phyloP scores from a whole-genome alignment of 768 basidiomycete species.

The Albatrellus ellisii region DNA sequence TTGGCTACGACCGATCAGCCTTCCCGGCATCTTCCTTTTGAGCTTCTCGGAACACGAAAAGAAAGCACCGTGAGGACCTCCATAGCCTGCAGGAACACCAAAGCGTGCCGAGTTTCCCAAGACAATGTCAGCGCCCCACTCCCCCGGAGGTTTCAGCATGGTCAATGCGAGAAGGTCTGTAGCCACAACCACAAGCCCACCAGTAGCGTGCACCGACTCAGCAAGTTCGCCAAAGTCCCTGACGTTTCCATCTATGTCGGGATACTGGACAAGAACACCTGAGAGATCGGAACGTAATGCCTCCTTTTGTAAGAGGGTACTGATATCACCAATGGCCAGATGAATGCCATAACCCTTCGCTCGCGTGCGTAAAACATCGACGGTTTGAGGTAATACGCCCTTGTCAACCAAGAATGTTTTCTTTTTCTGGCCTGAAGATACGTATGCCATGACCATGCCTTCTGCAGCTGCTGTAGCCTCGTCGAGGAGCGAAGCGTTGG shows the following conservation, averaged over 20 bases:
- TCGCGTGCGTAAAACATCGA: conserved; percentile 80
- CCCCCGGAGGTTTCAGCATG: conserved; percentile 88
- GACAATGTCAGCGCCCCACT: conserved; percentile 97
- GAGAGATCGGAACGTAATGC: conserved; percentile 51
- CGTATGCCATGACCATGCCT: conserved; percentile 92
- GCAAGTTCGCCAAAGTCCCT: conserved; percentile 60
- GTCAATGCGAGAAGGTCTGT: conserved; percentile 91
- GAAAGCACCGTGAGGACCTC: conserved; percentile 95
- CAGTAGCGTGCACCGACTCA: conserved; percentile 51
- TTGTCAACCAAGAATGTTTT: conserved; percentile 76
- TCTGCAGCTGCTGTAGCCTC: conserved; percentile 94
- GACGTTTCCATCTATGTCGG: conserved; percentile 77
- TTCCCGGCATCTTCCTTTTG: conserved; percentile 98
- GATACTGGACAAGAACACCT: conserved; percentile 89
- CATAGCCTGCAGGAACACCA: conserved; percentile 94
- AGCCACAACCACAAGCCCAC: conserved; percentile 77
- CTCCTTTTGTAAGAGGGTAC: conserved; percentile 36
- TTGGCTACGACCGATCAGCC: conserved; percentile 82
- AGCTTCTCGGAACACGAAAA: conserved; percentile 87
- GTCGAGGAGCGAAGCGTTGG: conserved; percentile 91
- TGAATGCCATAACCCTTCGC: conserved; percentile 91
- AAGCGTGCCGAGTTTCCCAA: conserved; percentile 94
- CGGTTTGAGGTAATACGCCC: conserved; percentile 77
- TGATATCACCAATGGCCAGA: conserved; percentile 53
- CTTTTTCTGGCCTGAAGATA: conserved; percentile 54